Evolutionary conservation across 345 rosid genomes (phyloP).

Genomic region (Pelargonium nanum): DNA sequence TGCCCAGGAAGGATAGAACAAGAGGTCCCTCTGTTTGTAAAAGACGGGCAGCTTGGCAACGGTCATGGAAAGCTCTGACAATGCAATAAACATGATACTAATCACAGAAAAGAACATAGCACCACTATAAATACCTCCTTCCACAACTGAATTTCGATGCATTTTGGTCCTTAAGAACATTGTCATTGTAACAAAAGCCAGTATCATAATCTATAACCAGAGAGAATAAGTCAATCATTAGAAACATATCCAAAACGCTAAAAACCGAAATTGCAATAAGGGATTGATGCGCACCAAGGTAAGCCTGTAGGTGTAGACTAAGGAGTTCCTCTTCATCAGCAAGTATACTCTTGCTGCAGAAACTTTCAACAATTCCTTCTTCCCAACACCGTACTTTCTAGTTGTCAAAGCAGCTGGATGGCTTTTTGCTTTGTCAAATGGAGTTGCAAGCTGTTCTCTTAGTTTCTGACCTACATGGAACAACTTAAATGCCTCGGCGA

Average conservation of each 20-base stretch:
- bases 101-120: conserved; percentile 22
- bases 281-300: conserved; percentile 19
- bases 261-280: not conserved
- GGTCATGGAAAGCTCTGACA: conserved; percentile 29
- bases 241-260: not conserved
- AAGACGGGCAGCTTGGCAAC: conserved; percentile 36
- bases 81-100: conserved; percentile 21
- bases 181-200: conserved; percentile 26
- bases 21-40: conserved; percentile 39
- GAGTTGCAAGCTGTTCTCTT: conserved; percentile 33
- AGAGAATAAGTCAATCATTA: not conserved
- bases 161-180: conserved; percentile 28
- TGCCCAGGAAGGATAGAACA: conserved; percentile 41
- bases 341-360: conserved; percentile 38
- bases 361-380: conserved; percentile 42
- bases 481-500: conserved; percentile 40
- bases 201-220: conserved; percentile 10
- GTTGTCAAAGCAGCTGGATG: conserved; percentile 52
- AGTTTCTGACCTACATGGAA: conserved; percentile 28
- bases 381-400: conserved; percentile 36
- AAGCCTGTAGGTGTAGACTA: conserved; percentile 40
- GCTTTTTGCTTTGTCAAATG: conserved; percentile 36
- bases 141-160: conserved; percentile 3
- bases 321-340: conserved; percentile 56
- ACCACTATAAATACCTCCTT: conserved; percentile 28